Base-by-base conservation (phyloP, 768 basidiomycete genomes). In the Pulveroboletus sp. region DNA sequence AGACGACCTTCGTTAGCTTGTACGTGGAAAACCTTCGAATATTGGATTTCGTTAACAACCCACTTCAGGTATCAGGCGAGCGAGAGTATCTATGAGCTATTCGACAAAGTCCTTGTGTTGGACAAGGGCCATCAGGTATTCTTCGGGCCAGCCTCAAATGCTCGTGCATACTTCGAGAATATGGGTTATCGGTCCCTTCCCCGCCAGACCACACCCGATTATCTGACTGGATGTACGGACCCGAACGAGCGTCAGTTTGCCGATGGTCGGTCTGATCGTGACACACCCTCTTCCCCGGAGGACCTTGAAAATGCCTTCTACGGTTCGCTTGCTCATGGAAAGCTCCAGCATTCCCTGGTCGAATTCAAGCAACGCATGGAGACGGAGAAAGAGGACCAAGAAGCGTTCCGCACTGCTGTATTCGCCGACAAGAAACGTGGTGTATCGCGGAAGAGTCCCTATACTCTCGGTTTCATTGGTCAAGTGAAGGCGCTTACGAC, bases 91-190 rank as follows among this genome's bases (percentile, higher is more conserved):
- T 86, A 86, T 51, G 74, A 82, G 0, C 59, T 86, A 3, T 94
- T 95, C 62, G 92, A 94, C 73, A 93, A 93, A 66, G 89, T 95
- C 29, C 73, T 91, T 58, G 80, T 95, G 26, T 76, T 96, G 53
- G 81, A 88, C 67, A 73, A 86, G 57, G 89, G 92, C 10, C 85
- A 77, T 23, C 85, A 88, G 64, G 85, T 89, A 11, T 95, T 83
- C 74, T 89, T 79, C 59, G 93, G 93, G 24, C 80, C 85, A 7
- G 77, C 82, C 5, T 71, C 76, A 8, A 78, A 85, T 52, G 93
- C 93, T 14, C 80, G 89, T 14, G 70, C 71, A 2, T 94, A 94
- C 70, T 93, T 96, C 58, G 79, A 88, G 56, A 66, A 68, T 26
- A 70, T 91, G 36, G 89, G 91, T 16, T 90, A 82, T 68, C 78